Conservation (phyloP, 257 asterid genomes). For the Solanum etuberosum region DNA sequence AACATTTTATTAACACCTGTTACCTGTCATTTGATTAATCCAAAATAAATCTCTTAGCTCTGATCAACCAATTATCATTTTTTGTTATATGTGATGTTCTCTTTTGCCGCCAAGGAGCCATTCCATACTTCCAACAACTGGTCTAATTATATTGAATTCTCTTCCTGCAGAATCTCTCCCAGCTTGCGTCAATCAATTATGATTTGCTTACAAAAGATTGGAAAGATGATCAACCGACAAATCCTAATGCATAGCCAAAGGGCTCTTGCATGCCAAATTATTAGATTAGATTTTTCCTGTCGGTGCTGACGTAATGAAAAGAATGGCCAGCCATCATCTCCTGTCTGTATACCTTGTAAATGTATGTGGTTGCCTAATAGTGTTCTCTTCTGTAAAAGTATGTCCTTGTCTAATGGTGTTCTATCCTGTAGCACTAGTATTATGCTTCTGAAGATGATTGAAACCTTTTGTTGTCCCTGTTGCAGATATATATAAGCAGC, state of each 20-base stretch:
- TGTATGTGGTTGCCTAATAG: neutral
- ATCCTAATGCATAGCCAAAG: slow-evolving; percentile 29
- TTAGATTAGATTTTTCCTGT: neutral
- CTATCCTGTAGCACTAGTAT: neutral
- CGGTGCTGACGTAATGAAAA: neutral
- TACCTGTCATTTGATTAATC: neutral
- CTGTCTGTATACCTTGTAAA: neutral
- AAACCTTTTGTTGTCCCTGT: neutral
- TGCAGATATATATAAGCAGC: slow-evolving; percentile 7
- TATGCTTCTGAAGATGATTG: neutral
- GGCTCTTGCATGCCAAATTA: neutral
- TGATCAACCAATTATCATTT: neutral
- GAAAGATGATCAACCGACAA: slow-evolving; percentile 64
- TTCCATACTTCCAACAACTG: neutral
- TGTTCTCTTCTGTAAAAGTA: neutral
- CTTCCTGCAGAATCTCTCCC: slow-evolving; percentile 68
- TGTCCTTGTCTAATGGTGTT: neutral
- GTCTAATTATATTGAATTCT: neutral
- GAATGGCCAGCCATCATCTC: neutral
- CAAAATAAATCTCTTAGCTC: neutral
- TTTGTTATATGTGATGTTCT: neutral
- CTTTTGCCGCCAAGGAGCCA: neutral
- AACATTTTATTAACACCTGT: neutral
- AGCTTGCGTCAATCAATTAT: slow-evolving; percentile 91
- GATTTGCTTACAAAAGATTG: slow-evolving; percentile 83